Evolutionary conservation across 2,329 filamentous ascomycete species (phyloP), one percentile per base, ranked within the genome.

Genomic region (Fusarium luffae): DNA sequence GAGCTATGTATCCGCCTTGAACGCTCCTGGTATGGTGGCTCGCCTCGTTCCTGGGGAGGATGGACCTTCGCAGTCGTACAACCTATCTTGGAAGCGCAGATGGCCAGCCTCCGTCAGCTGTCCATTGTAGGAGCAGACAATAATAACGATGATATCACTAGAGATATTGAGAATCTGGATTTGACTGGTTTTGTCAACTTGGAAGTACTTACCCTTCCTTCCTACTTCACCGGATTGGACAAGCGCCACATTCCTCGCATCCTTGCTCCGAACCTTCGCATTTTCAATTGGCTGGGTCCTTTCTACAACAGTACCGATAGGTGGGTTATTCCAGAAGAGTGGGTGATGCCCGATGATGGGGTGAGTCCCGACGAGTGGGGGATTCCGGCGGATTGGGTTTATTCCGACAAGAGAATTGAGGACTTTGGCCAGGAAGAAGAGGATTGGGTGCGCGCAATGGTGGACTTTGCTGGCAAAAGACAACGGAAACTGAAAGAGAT

Each of bases 281-380:
- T 37, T 37, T 37, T 37, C 34, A 37, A 37, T 37, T 37, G 34
- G 34, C 16, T 37, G 9, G 34, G 2, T 7, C 34, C 34, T n/a
- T n/a, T 37, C 0, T 3, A n/a, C 2, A 37, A 7, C 18, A 34
- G 2, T 10, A 1, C 9, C 9, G 27, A 28, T 28, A 1, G 10
- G 34, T 37, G 34, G 34, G 16, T n/a, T 18, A 7, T 37, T 11
- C 34, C 34, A 0, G 34, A 37, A 9, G 34, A 37, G 32, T 0
- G 3, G 32, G 5, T 37, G 3, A 37, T 18, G 2, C 32, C 16
- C 9, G 16, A n/a, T 1, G 32, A 37, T 0, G 2, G 5, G 9
- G 9, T 37, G 32, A 37, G 4, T 37, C 16, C 16, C 16, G 5
- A 37, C 1, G 32, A 34, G 7, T 16, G 14, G 13, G 7, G 3